Conservation (phyloP, 164 flowering plant species). For the Annona squamosa region DNA sequence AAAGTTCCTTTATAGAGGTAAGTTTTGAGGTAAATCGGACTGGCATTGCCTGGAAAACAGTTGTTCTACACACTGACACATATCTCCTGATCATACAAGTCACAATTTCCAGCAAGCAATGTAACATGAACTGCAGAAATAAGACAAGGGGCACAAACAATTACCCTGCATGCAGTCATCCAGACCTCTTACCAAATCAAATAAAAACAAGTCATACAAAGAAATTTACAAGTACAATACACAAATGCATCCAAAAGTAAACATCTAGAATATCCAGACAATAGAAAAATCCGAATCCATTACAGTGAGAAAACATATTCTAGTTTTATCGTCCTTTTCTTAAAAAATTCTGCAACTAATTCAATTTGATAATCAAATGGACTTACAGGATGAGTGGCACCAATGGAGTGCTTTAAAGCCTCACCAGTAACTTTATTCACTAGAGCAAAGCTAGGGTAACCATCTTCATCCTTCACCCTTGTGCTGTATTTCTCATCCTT, state of each 20-base stretch:
- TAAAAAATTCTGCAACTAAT: not conserved
- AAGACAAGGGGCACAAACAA: too few relatives aligned
- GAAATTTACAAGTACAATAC: too few relatives aligned
- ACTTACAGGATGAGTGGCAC: conserved; percentile 56
- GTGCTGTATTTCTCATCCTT: conserved; percentile 71
- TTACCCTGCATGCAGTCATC: too few relatives aligned
- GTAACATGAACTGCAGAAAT: too few relatives aligned
- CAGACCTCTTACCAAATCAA: not conserved
- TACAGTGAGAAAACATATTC: not conserved
- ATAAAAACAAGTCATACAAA: not conserved
- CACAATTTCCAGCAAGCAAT: too few relatives aligned
- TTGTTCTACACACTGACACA: too few relatives aligned
- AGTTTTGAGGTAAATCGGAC: too few relatives aligned
- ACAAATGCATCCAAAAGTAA: not conserved
- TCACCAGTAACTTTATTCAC: conserved; percentile 64
- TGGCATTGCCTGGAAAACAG: too few relatives aligned
- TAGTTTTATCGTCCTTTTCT: too few relatives aligned
- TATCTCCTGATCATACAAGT: too few relatives aligned
- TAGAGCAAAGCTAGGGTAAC: conserved; percentile 53
- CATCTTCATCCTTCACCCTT: conserved; percentile 64
- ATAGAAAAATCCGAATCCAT: not conserved
- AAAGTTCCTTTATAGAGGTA: too few relatives aligned
- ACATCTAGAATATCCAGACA: not conserved
- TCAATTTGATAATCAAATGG: not conserved
- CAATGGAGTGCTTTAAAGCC: conserved; percentile 65